Evolutionary conservation across 306 rosid species (phyloP), one percentile per base, ranked within the genome.

Genomic region (Fragaria nilgerrensis): DNA sequence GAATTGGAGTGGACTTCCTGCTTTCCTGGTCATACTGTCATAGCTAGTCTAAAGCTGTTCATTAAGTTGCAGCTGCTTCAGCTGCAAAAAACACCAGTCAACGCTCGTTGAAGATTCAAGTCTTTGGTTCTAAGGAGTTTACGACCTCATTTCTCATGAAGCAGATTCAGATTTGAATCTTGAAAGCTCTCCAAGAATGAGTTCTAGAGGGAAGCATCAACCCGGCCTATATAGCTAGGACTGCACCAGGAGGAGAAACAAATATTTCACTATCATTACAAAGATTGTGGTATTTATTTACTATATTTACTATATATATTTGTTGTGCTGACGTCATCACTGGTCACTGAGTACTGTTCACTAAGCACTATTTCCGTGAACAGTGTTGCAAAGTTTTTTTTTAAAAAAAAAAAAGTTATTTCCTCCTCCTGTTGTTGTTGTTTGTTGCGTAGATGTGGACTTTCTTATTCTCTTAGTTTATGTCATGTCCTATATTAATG

Each of bases 121-220:
- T 23, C 29, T 58, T 1, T 61, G 39, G 12, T 27, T 27, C 3
- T 17, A 61, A 13, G 67, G 15, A 12, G 41, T 61, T 13, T 1
- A 4, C 20, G 15, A 14, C n/a, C 68, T 14, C 41, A 27, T 62
- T 62, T 62, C 68, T 34, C 78, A 36, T 87, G 80, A 43, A 97
- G 92, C 25, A 84, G 71, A 71, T 89, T 89, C 87, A 88, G 48
- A 86, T 87, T 88, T 82, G 87, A 76, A 66, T 80, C 88, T 73
- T 84, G 86, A 48, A 76, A 78, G 79, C 82, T 71, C 62, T 70
- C 82, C 53, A 77, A 81, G 70, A 78, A 72, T 59, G 89, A 80
- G 43, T 82, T 92, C 74, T 75, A 80, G 74, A 76, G 80, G 52
- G 86, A 82, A 74, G 87, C 77, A 63, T 91, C 97, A 48, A 14